Evolutionary conservation across 139 green algal species (phyloP), one percentile per base, ranked within the genome.

Genomic region (Chlamydomonas eustigma): DNA sequence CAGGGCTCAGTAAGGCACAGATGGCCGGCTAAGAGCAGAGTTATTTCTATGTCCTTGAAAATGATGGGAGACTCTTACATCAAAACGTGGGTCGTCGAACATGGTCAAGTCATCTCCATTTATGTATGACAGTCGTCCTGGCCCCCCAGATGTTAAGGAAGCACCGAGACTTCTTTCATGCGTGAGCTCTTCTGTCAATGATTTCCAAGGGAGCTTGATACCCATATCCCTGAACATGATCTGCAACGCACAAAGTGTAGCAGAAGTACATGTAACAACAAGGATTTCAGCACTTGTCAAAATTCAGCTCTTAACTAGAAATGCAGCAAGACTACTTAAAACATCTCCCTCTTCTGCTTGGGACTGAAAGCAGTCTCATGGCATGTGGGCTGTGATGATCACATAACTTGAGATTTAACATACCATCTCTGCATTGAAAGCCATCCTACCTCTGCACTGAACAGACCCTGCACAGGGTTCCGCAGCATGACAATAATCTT

Each of bases 401-500:
- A n/a, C n/a, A n/a, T n/a, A n/a, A n/a, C n/a, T n/a, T n/a, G n/a
- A n/a, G n/a, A n/a, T n/a, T n/a, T n/a, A n/a, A n/a, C n/a, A n/a
- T n/a, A n/a, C n/a, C n/a, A n/a, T n/a, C n/a, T 4, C 37, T 66
- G 69, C 69, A 64, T 6, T 37, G 24, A 24, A 18, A 28, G 50
- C 58, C 58, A 8, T 51, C 71, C 2, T 51, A 78, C 74, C 76
- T 85, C 78, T 31, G 78, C 78, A 51, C 65, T 77, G 84, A 94
- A 94, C 22, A 89, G 73, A 1, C 72, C 84, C 8, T 68, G 37
- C 22, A 44, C 37, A 36, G 66, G 51, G 37, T 35, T 70, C 2
- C 79, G 66, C 35, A 93, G 74, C 87, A 95, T 92, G 39, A 95
- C 85, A 37, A 95, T 82, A 12, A 95, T 74, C 77, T 94, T 95